A percentile compares a stretch with the other conserved stretches of the same genome.
phyloP scores from a whole-genome alignment of 2,329 filamentous ascomycete genomes.

The Apiospora koreana region DNA sequence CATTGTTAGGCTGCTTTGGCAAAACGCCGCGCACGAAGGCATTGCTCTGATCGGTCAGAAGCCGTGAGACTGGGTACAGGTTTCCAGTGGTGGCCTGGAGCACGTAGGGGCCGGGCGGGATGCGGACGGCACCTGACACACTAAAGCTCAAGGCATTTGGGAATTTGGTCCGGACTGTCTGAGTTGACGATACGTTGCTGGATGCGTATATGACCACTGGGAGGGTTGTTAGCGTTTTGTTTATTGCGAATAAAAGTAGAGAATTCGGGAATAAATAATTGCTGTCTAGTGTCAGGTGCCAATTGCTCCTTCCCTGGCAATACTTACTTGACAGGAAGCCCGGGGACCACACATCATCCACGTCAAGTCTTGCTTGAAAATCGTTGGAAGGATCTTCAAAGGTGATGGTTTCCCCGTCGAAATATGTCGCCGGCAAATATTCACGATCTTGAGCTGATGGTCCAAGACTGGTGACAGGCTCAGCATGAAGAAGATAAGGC shows the following conservation, averaged over 20 bases:
- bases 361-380: not conserved
- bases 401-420: not conserved
- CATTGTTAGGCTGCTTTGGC: not conserved
- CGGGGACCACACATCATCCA: not conserved
- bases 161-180: not conserved
- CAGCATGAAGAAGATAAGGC: not conserved
- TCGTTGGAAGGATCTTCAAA: not conserved
- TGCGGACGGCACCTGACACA: not conserved
- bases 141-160: not conserved
- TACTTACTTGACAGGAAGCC: not conserved
- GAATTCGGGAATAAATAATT: no score
- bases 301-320: not conserved
- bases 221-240: not conserved
- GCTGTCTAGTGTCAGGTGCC: not conserved
- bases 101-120: slow-evolving; percentile 16
- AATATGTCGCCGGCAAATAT: not conserved
- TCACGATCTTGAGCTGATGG: not conserved
- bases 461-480: not conserved
- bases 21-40: slow-evolving; percentile 19
- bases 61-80: slow-evolving; percentile 14
- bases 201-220: not conserved
- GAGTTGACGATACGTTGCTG: no score
- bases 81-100: slow-evolving; percentile 14
- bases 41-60: slow-evolving; percentile 18
- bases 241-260: no score